A percentile compares a stretch with the other conserved stretches of the same genome.
Conservation (phyloP, 116 monocot species). For the Dioscorea cayenensis region DNA sequence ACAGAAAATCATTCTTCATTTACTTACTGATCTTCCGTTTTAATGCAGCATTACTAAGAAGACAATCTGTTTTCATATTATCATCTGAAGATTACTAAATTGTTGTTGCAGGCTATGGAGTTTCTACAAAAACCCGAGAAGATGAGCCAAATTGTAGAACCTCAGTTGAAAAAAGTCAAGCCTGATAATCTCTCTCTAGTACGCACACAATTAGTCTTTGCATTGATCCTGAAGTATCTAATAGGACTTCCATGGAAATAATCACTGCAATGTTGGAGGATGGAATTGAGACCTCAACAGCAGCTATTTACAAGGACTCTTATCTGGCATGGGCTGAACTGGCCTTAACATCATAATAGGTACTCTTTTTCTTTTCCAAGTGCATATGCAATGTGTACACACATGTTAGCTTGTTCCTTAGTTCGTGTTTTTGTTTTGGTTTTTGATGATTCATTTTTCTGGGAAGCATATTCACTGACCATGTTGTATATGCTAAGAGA, state of each 20-base stretch:
- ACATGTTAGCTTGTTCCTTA: neutral
- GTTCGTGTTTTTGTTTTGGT: neutral
- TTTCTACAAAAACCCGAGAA: constrained; percentile 50
- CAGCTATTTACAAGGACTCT: constrained; percentile 54
- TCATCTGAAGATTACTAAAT: neutral
- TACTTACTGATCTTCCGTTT: neutral
- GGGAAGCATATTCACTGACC: neutral
- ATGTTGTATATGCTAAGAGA: neutral
- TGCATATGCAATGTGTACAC: constrained; percentile 14
- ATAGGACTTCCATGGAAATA: constrained; percentile 78
- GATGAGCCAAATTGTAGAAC: constrained; percentile 60
- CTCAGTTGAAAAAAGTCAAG: constrained; percentile 58
- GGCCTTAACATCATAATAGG: constrained; percentile 33
- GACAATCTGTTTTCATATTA: neutral
- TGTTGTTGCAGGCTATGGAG: constrained; percentile 47
- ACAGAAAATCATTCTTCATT: neutral
- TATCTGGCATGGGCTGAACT: constrained; percentile 73
- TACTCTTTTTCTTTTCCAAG: neutral
- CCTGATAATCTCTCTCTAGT: constrained; percentile 53
- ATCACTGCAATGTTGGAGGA: constrained; percentile 71
- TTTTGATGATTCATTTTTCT: neutral
- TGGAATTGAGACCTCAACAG: constrained; percentile 64
- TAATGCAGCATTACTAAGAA: neutral
- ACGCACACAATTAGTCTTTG: constrained; percentile 63
- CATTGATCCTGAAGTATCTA: constrained; percentile 53